Evolutionary conservation across 163 green algal species (phyloP), one percentile per base, ranked within the genome.

Genomic region (Prototheca wickerhamii): DNA sequence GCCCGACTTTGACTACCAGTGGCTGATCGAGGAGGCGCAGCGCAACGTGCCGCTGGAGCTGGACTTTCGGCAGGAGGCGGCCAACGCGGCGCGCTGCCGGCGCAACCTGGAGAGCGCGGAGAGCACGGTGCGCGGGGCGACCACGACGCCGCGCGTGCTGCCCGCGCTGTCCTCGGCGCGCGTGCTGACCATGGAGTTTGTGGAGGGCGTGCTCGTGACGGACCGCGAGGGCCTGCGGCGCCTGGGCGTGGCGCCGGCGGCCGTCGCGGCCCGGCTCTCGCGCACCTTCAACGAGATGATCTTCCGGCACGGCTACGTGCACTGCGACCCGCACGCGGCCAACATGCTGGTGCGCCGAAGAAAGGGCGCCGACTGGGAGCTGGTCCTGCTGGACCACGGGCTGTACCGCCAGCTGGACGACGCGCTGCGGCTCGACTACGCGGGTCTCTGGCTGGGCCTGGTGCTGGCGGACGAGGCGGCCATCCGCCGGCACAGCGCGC

Each of bases 181-280:
- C 0, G 87, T 96, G 51, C 76, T 96, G 25, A 93, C 86, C 15
- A 96, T 96, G 90, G 90, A 96, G 69, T 95, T 86, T 64, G 81
- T 94, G 4, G 80, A 92, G 1, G 89, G 88, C 8, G 73, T 80
- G 12, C 72, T 67, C 26, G 71, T 92, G 7, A 87, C 79, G 0
- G 86, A 96, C 72, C 51, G 44, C n/a, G 40, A 61, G 12, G 76
- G 61, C 3, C 37, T 88, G 35, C 29, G 17, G 25, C 25, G 57
- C 29, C 71, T 84, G 61, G 68, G 76, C 1, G 66, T 71, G n/a
- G 32, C 60, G 18, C 75, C 76, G 2, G 37, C 40, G 21, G 67
- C 77, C 33, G 72, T 96, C 26, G 84, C 86, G 4, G 28, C 65
- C 42, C 73, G 94, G 17, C 74, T 96, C 6, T 69, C 73, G 0